phyloP scores from a whole-genome alignment of 139 green algal genomes.

The Auxenochlorella protothecoides region DNA sequence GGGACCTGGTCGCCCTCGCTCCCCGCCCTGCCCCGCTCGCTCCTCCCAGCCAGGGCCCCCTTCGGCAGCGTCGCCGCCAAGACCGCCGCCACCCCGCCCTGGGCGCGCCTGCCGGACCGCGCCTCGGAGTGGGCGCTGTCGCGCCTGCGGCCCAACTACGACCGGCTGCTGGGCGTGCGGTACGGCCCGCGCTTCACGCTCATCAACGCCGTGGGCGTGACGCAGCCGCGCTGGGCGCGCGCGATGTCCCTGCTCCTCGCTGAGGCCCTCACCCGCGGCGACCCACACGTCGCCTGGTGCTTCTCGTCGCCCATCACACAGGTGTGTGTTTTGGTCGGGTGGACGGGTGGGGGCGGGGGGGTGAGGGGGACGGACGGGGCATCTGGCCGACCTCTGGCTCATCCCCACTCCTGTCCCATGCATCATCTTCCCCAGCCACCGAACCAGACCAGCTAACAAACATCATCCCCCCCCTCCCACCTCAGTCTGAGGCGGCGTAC shows the following conservation, averaged over 20 bases:
- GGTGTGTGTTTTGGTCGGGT: neutral
- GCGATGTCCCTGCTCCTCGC: slow-evolving; percentile 17
- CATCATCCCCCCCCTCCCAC: neutral
- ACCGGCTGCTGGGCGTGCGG: slow-evolving; percentile 10
- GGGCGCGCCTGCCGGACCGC: neutral
- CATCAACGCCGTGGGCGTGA: slow-evolving; percentile 13
- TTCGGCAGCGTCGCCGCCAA: neutral
- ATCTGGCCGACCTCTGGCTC: neutral
- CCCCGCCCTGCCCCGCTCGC: neutral
- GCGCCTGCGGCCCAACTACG: neutral
- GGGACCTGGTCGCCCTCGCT: neutral
- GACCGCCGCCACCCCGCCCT: neutral
- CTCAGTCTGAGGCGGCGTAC: neutral
- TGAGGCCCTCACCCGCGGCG: slow-evolving; percentile 14
- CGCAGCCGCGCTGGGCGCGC: slow-evolving; percentile 17
- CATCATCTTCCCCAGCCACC: too few species aligned
- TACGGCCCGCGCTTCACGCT: slow-evolving; percentile 13
- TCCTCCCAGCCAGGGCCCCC: neutral
- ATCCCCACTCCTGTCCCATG: neutral
- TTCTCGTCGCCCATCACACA: slow-evolving; percentile 18
- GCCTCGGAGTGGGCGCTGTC: neutral
- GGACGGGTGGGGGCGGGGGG: neutral
- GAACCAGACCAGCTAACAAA: too few species aligned
- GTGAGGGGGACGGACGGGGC: neutral
- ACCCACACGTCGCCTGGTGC: slow-evolving; percentile 27